A percentile compares a stretch with the other conserved stretches of the same genome.
phyloP scores from a whole-genome alignment of 495 filamentous ascomycete genomes.

The Penicillium desertorum region DNA sequence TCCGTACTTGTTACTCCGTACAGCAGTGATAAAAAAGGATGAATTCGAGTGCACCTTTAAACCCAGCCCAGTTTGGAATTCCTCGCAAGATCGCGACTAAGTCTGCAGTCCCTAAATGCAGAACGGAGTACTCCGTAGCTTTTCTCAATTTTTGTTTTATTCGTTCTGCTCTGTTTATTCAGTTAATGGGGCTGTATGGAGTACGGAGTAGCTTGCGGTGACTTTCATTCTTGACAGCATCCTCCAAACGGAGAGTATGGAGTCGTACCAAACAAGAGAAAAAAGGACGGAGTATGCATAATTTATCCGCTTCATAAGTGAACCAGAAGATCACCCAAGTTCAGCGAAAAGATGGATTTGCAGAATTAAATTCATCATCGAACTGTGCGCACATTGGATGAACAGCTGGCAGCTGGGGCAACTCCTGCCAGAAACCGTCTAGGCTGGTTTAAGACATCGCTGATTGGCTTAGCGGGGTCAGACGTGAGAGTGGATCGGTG shows the following conservation, averaged over 20 bases:
- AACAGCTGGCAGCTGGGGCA: neutral
- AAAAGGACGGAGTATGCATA: neutral
- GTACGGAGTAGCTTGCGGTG: too few species aligned
- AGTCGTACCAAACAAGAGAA: conserved; percentile 4
- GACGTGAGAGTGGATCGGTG: conserved; percentile 11
- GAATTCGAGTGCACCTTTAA: neutral
- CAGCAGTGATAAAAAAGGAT: neutral
- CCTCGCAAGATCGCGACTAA: neutral
- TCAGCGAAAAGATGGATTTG: neutral
- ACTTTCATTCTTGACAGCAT: neutral
- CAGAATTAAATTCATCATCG: neutral
- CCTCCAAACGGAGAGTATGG: neutral
- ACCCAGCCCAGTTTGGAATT: conserved; percentile 1
- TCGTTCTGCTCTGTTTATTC: too few species aligned
- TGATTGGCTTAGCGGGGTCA: neutral
- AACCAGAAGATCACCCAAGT: neutral
- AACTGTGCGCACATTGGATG: neutral
- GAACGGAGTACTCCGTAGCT: neutral
- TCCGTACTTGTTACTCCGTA: neutral
- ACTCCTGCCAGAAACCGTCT: conserved; percentile 11
- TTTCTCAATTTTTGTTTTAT: neutral
- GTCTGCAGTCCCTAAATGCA: conserved; percentile 1
- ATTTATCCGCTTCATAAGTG: neutral
- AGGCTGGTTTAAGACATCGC: neutral
- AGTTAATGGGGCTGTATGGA: neutral